Base-by-base conservation (phyloP, 805 yeast genomes). In the Lipomyces kockii region DNA sequence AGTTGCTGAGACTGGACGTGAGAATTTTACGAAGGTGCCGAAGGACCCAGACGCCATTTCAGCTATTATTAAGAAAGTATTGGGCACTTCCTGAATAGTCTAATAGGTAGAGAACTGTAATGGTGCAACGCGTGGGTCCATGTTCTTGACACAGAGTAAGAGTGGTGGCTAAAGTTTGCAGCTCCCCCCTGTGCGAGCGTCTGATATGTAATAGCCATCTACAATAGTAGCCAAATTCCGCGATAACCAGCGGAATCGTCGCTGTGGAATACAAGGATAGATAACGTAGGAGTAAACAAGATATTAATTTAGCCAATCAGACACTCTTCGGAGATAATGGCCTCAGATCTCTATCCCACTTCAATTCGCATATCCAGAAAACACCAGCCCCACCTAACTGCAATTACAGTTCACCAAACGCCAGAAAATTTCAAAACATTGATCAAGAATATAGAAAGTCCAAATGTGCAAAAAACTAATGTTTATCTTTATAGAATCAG, bases 41-140 rank as follows among this genome's bases (percentile, higher is more conserved):
- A 88, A 89, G 66, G 97, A 95, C 76, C 92, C 98, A 0, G 84
- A 83, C 3, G 97, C 92, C 78, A 89, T 94, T 63, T 84, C 90
- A 54, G 82, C 82, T 71, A 91, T 95, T 71, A 96, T 94, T 32
- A 83, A 85, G 70, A 52, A 52, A 29, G 34, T 20, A 22, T 17
- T 52, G 22, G 22, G 22, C 11, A 17, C 49, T 43, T 43, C 49
- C 20, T 43, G 49, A 43, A 43, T 11, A 43, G 14, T 29, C 39
- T 37, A 11, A 37, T 14, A 1, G 39, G 39, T 37, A 37, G 12
- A 14, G 39, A 11, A 37, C 39, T 11, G 39, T 14, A 11, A 9
- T 37, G 39, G 17, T 8, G 39, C 39, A 37, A 37, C 17, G 4
- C 14, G 39, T 12, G 14, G 39, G 5, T 37, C 39, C 32, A 29